These are phyloP conservation scores for Penstemon davidsonii DNA, from an alignment of 257 asterid species.

Conservation along the genomic window DNA sequence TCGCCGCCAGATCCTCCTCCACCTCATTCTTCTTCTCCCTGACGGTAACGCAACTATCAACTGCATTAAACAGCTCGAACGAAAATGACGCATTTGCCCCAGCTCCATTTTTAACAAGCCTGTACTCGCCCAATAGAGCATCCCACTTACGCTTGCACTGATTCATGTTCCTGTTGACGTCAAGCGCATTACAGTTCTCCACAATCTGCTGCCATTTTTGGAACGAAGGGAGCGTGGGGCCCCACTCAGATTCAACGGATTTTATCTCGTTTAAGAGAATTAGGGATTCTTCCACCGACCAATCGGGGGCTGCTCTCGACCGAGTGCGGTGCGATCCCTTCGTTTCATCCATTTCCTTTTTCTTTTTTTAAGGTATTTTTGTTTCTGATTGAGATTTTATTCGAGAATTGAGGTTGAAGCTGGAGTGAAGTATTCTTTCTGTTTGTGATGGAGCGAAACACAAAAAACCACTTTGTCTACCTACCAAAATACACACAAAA, in stretches of 20 bases:
- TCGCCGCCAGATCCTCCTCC: slow-evolving; percentile 21
- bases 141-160: slow-evolving; percentile 88
- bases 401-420: no score
- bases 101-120: slow-evolving; percentile 38
- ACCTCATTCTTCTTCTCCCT: slow-evolving; percentile 21
- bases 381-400: no score
- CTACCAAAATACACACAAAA: no score
- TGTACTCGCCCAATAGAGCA: slow-evolving; percentile 46
- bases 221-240: slow-evolving; percentile 67
- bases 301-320: slow-evolving; percentile 80
- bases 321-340: slow-evolving; percentile 72
- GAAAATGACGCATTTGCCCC: slow-evolving; percentile 39
- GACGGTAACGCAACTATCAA: slow-evolving; percentile 45
- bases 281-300: slow-evolving; percentile 69
- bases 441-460: no score
- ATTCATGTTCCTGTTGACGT: slow-evolving; percentile 61
- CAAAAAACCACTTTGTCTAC: no score
- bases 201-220: slow-evolving; percentile 98
- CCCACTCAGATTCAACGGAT: slow-evolving; percentile 80
- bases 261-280: slow-evolving; percentile 67
- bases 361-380: not conserved
- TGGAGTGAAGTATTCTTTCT: no score
- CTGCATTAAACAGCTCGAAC: slow-evolving; percentile 51
- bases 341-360: slow-evolving; percentile 43
- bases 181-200: slow-evolving; percentile 71